phyloP scores from a whole-genome alignment of 2,329 filamentous ascomycete genomes.

The Orbilia oligospora region DNA sequence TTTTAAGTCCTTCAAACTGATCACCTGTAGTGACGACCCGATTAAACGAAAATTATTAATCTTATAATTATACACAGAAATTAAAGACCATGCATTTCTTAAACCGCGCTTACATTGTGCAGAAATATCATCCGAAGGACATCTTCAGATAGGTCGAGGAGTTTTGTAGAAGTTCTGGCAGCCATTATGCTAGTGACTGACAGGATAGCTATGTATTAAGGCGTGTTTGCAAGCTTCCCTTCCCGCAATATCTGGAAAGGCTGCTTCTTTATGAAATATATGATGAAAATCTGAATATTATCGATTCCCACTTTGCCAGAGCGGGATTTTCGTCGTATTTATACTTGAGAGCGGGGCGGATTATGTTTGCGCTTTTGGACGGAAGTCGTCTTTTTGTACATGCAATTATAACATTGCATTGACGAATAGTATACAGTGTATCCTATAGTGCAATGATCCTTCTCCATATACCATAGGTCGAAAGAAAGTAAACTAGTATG shows the following conservation, averaged over 20 bases:
- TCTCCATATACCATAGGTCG: too few relatives aligned
- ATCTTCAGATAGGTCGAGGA: neutral
- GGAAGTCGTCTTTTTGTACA: neutral
- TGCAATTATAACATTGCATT: too few relatives aligned
- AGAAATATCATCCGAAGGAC: slow-evolving; percentile 9
- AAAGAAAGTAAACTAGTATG: too few relatives aligned
- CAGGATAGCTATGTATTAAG: neutral
- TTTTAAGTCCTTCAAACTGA: slow-evolving; percentile 2
- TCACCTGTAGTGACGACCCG: neutral
- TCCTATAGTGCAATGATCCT: too few relatives aligned
- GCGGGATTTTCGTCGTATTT: neutral
- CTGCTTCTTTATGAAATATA: too few relatives aligned
- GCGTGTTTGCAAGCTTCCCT: too few relatives aligned
- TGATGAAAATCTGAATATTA: neutral
- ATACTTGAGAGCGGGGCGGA: neutral
- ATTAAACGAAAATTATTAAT: neutral
- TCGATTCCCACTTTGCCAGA: neutral
- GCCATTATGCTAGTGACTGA: neutral
- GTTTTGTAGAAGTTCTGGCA: neutral
- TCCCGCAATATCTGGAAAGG: too few relatives aligned
- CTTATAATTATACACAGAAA: neutral
- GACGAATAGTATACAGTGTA: too few relatives aligned
- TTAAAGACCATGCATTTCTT: neutral
- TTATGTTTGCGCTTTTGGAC: slow-evolving; percentile 1
- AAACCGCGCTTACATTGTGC: neutral